Evolutionary conservation across 306 rosid genomes (phyloP).

Genomic region (Cicer pinnatifidum): DNA sequence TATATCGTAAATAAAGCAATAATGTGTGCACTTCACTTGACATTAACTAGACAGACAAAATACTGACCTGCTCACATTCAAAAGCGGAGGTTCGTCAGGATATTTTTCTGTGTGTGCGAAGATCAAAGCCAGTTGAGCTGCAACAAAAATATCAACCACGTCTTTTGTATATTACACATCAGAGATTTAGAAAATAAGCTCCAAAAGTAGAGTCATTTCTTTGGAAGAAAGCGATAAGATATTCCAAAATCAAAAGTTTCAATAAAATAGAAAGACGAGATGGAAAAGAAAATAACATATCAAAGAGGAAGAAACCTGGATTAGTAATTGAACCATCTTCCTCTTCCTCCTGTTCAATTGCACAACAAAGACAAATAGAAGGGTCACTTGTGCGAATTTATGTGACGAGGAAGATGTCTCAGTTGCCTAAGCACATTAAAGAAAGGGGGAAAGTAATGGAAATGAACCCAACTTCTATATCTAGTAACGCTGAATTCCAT

Average conservation of each 20-base stretch:
- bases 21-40: conserved; percentile 11
- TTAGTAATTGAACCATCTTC: conserved; percentile 54
- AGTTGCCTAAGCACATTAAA: conserved; percentile 13
- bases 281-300: conserved; percentile 16
- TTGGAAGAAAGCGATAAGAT: conserved; percentile 39
- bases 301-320: conserved; percentile 70
- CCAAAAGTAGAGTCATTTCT: conserved; percentile 40
- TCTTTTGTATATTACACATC: conserved; percentile 35
- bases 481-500: conserved; percentile 8
- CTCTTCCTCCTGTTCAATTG: conserved; percentile 80
- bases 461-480: conserved; percentile 37
- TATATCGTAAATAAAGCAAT: conserved; percentile 31
- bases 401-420: conserved; percentile 22
- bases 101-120: conserved; percentile 88
- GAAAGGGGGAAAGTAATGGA: not conserved
- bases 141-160: conserved; percentile 47
- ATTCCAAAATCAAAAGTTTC: conserved; percentile 32
- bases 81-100: conserved; percentile 99
- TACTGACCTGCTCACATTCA: conserved; percentile 78
- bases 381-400: conserved; percentile 19
- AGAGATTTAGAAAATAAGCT: conserved; percentile 25
- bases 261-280: conserved; percentile 20
- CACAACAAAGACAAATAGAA: conserved; percentile 39
- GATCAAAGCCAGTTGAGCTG: conserved; percentile 94
- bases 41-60: conserved; percentile 19